These are phyloP conservation scores for Yamadazyma atmosphaerica DNA, from an alignment of 1,139 yeast genomes.

Conservation along the genomic window DNA sequence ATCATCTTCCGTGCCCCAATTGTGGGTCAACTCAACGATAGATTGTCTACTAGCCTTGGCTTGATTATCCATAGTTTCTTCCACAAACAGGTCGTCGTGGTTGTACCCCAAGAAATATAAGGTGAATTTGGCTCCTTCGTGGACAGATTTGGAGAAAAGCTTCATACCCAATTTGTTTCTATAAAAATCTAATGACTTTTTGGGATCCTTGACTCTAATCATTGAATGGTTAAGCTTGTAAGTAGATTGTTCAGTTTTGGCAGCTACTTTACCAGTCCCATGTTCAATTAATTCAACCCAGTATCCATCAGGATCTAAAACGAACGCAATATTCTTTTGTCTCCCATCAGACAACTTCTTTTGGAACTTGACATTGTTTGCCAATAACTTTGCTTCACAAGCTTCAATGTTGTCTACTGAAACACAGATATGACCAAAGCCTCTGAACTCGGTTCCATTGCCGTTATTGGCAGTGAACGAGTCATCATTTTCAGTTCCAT, in stretches of 20 bases:
- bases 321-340: slow-evolving; percentile 90
- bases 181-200: slow-evolving; percentile 74
- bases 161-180: slow-evolving; percentile 78
- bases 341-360: slow-evolving; percentile 87
- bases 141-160: slow-evolving; percentile 54
- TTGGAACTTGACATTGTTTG: slow-evolving; percentile 69
- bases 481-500: slow-evolving; percentile 68
- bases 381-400: slow-evolving; percentile 57
- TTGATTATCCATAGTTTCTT: slow-evolving; percentile 30
- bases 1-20: slow-evolving; percentile 91
- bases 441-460: slow-evolving; percentile 78
- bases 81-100: slow-evolving; percentile 35
- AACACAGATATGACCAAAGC: slow-evolving; percentile 92
- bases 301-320: slow-evolving; percentile 92
- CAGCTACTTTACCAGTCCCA: slow-evolving; percentile 40
- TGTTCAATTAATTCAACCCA: slow-evolving; percentile 91
- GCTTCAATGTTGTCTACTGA: slow-evolving; percentile 77
- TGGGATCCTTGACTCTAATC: slow-evolving; percentile 89
- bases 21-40: slow-evolving; percentile 84
- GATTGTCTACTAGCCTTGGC: slow-evolving; percentile 55
- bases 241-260: slow-evolving; percentile 37
- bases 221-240: slow-evolving; percentile 85
- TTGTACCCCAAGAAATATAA: slow-evolving; percentile 82
- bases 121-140: slow-evolving; percentile 74
- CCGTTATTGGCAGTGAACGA: slow-evolving; percentile 71